Percentiles rank a stretch among this genome's conserved stretches.
Evolutionary conservation across 768 basidiomycete species (phyloP).

Genomic region (Paxillus ammoniavirescens): DNA sequence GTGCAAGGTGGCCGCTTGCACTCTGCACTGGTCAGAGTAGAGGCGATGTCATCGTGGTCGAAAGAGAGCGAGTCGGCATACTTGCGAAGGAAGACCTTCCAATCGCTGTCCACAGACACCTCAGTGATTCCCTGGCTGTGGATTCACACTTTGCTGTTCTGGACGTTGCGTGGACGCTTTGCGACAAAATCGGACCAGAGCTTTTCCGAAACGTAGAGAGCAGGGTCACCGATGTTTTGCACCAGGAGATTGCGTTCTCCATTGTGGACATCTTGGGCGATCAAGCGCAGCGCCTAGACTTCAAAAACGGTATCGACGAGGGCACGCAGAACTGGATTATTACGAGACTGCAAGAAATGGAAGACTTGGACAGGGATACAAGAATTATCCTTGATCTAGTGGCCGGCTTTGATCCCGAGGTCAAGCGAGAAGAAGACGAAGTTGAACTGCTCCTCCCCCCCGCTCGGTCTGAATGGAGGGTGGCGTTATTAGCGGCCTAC

Average conservation of each 20-base stretch:
- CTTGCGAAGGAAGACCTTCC: conserved; percentile 68
- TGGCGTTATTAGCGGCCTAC: conserved; percentile 62
- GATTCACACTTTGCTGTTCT: conserved; percentile 59
- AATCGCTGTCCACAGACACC: conserved; percentile 51
- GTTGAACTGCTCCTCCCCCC: conserved; percentile 51
- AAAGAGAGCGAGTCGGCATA: conserved; percentile 73
- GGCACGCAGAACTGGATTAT: conserved; percentile 59
- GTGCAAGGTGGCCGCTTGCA: conserved; percentile 76
- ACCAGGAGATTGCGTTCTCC: conserved; percentile 77
- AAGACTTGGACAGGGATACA: conserved; percentile 54
- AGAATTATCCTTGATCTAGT: conserved; percentile 65
- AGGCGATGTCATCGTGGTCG: conserved; percentile 58
- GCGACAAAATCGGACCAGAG: conserved; percentile 57
- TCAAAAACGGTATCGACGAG: conserved; percentile 58
- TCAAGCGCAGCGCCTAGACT: conserved; percentile 51
- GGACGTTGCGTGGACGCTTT: conserved; percentile 61
- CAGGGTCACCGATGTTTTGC: conserved; percentile 59
- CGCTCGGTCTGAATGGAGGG: conserved; percentile 59
- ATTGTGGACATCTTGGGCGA: conserved; percentile 74
- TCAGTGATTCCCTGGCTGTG: conserved; percentile 42
- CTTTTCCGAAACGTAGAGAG: conserved; percentile 56
- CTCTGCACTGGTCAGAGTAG: conserved; percentile 47
- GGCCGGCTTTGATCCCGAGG: conserved; percentile 63
- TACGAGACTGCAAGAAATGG: conserved; percentile 55
- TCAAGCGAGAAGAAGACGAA: conserved; percentile 79